Evolutionary conservation across 257 asterid species (phyloP), one percentile per base, ranked within the genome.

Genomic region (Handroanthus guayacan): DNA sequence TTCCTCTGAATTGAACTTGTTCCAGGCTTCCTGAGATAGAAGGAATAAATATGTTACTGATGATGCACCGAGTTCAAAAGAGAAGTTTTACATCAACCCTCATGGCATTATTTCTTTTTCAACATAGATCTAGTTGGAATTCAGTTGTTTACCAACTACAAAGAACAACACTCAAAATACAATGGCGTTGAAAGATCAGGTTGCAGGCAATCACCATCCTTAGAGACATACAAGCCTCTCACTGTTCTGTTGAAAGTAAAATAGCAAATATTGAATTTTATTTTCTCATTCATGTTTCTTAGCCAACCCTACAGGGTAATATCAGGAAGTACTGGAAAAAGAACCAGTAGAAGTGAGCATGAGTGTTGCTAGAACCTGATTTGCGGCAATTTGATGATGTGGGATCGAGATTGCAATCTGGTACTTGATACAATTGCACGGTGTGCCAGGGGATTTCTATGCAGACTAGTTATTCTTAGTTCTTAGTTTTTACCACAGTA

Each of bases 1-100:
- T 86, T 94, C 98, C 84, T 94, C 98, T 16, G 98, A 92, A 81
- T 87, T 94, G 89, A 94, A 94, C 82, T 78, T 94, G 89, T 79
- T 90, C 98, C 98, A 92, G 70, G 98, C 98, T 84, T 90, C 98
- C 97, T 94, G 63, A 72, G 75, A 78, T 61, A 71, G n/a, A 81
- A 70, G 54, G 43, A 76, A 50, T 8, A 71, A 14, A 7, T 11
- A 55, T 3, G 17, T 78, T n/a, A 80, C 52, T 63, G 64, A 50
- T 14, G 17, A 74, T 69, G 55, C 69, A 58, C 8, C 31, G 58
- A 52, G 50, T 17, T 55, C 13, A 48, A 10, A 48, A 50, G 14
- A 54, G 14, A 69, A 77, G 18, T 36, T 71, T 52, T 31, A n/a
- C 62, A 70, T 34, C 67, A 67, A 20, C 34, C 8, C 54, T 36